A percentile compares a stretch with the other conserved stretches of the same genome.
Evolutionary conservation across 2,329 filamentous ascomycete genomes (phyloP).

Genomic region (Didymella glomerata): DNA sequence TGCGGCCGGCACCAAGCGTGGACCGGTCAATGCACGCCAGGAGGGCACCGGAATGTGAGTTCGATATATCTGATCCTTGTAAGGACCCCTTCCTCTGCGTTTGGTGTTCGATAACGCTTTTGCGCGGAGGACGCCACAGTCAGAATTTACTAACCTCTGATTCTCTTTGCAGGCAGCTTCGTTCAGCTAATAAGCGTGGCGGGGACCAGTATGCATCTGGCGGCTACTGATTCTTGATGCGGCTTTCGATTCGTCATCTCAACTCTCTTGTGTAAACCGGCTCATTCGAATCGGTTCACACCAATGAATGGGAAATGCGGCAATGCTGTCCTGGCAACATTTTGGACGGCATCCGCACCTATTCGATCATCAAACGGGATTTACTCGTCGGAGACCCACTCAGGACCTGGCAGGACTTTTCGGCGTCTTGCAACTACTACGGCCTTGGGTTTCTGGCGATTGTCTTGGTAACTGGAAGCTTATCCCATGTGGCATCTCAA

Average conservation of each 20-base stretch:
- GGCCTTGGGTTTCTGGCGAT: slow-evolving; percentile 40
- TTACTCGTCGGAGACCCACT: slow-evolving; percentile 46
- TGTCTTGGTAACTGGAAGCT: slow-evolving; percentile 42
- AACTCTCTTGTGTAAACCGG: slow-evolving; percentile 51
- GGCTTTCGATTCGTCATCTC: slow-evolving; percentile 53
- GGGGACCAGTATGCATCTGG: slow-evolving; percentile 58
- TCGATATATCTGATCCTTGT: slow-evolving; percentile 78
- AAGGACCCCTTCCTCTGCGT: slow-evolving; percentile 89
- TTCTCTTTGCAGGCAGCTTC: slow-evolving; percentile 59
- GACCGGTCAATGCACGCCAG: slow-evolving; percentile 78
- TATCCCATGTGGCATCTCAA: slow-evolving; percentile 40
- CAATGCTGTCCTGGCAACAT: slow-evolving; percentile 52
- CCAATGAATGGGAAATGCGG: slow-evolving; percentile 56
- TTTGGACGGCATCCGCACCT: slow-evolving; percentile 50
- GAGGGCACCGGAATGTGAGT: slow-evolving; percentile 98
- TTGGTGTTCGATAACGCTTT: slow-evolving; percentile 79
- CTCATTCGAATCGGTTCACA: slow-evolving; percentile 42
- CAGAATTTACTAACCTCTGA: slow-evolving; percentile 57
- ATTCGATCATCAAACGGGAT: slow-evolving; percentile 49
- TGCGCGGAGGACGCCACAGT: slow-evolving; percentile 68
- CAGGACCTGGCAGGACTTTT: slow-evolving; percentile 45
- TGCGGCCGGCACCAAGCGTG: slow-evolving; percentile 70
- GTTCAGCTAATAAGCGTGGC: slow-evolving; percentile 62
- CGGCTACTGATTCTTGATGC: slow-evolving; percentile 58
- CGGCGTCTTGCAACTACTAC: slow-evolving; percentile 36